These are phyloP conservation scores for Ophiostoma australiae DNA, from an alignment of 2,329 filamentous ascomycete genomes.

Conservation along the genomic window DNA sequence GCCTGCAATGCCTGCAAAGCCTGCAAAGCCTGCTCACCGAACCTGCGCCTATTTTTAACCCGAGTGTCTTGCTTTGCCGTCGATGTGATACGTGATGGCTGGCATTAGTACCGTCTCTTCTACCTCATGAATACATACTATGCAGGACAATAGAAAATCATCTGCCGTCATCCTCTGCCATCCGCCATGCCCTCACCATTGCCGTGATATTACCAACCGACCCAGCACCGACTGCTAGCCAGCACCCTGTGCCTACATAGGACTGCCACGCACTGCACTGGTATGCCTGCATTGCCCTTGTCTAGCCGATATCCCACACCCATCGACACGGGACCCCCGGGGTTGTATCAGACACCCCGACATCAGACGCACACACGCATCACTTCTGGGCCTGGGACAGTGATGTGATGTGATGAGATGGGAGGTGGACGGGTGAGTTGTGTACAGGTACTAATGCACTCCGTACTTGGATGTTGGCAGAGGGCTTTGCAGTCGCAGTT, in stretches of 20 bases:
- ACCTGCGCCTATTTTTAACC: neutral
- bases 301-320: slow-evolving; percentile 7
- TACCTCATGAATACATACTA: no score
- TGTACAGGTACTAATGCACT: neutral
- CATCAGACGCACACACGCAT: neutral
- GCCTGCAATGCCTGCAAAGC: neutral
- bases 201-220: neutral
- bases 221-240: neutral
- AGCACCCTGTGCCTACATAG: neutral
- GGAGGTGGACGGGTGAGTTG: no score
- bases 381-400: neutral
- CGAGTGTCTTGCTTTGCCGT: neutral
- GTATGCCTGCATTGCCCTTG: neutral
- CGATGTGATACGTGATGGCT: neutral
- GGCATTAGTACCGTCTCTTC: neutral
- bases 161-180: neutral
- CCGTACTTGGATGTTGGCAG: no score
- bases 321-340: slow-evolving; percentile 8
- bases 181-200: neutral
- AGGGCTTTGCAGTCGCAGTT: neutral
- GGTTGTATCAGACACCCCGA: neutral
- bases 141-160: neutral
- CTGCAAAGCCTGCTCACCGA: neutral
- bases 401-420: slow-evolving; percentile 2
- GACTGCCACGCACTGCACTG: neutral